Percentiles rank a stretch among this genome's conserved stretches.
These are phyloP conservation scores for Botrytis byssoidea DNA, from an alignment of 2,329 filamentous ascomycete genomes.

Conservation along the genomic window DNA sequence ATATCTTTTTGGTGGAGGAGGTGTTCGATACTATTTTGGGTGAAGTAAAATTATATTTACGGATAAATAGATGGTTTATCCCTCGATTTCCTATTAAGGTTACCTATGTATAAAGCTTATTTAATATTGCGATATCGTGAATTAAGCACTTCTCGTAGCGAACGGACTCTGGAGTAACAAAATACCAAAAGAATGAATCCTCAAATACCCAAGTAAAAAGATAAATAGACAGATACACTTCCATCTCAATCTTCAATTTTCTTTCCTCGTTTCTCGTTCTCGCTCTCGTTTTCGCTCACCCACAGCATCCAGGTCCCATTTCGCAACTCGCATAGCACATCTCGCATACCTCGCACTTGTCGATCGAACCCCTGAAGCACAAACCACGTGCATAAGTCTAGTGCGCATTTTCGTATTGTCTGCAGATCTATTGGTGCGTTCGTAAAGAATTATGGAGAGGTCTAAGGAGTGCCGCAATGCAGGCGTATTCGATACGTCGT, in stretches of 20 bases:
- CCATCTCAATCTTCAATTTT: neutral
- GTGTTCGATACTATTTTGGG: neutral
- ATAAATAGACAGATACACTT: neutral
- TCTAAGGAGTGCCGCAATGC: neutral
- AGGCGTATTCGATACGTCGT: neutral
- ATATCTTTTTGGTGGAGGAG: neutral
- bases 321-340: neutral
- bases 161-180: neutral
- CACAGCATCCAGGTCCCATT: neutral
- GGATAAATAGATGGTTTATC: neutral
- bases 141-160: neutral
- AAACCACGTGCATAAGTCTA: neutral
- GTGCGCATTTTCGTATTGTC: neutral
- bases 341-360: neutral
- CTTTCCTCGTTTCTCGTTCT: neutral
- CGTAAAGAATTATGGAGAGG: neutral
- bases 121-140: neutral
- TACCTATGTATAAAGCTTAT: neutral
- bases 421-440: fast-evolving
- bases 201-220: neutral
- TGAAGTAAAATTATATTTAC: neutral
- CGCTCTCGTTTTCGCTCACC: neutral
- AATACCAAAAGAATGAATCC: fast-evolving
- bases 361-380: neutral
- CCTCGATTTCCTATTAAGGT: neutral